phyloP scores from a whole-genome alignment of 352 stramenopile species.

The Globisporangium sylvaticum region DNA sequence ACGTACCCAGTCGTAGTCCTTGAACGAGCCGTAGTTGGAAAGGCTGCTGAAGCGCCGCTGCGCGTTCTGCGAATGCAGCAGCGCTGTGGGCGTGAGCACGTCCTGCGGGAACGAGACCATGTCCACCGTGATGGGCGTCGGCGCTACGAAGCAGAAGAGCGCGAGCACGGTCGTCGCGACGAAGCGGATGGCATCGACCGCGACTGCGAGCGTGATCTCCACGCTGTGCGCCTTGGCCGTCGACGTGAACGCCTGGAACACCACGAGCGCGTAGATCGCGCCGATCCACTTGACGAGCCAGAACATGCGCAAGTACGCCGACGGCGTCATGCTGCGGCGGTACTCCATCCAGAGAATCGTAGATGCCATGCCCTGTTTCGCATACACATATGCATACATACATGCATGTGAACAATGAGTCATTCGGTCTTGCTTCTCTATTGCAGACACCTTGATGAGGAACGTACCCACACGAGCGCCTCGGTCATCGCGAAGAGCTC shows the following conservation, averaged over 20 bases:
- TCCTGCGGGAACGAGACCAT: constrained; percentile 40
- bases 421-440: neutral
- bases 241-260: constrained; percentile 22
- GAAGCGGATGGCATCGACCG: constrained; percentile 39
- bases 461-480: constrained; percentile 52
- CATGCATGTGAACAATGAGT: neutral
- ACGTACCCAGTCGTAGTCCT: constrained; percentile 32
- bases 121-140: constrained; percentile 49
- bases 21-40: constrained; percentile 54
- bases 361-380: constrained; percentile 33
- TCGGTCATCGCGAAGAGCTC: constrained; percentile 51
- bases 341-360: constrained; percentile 78
- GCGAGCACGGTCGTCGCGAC: constrained; percentile 37
- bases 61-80: constrained; percentile 37
- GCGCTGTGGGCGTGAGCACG: constrained; percentile 55
- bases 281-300: constrained; percentile 61
- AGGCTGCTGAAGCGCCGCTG: constrained; percentile 32
- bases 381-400: neutral
- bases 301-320: constrained; percentile 47
- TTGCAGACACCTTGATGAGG: neutral
- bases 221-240: constrained; percentile 1
- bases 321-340: constrained; percentile 53
- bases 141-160: constrained; percentile 40
- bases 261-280: constrained; percentile 39
- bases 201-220: constrained; percentile 14